Conservation (phyloP, 805 yeast genomes). For the Schwanniomyces polymorphus region DNA sequence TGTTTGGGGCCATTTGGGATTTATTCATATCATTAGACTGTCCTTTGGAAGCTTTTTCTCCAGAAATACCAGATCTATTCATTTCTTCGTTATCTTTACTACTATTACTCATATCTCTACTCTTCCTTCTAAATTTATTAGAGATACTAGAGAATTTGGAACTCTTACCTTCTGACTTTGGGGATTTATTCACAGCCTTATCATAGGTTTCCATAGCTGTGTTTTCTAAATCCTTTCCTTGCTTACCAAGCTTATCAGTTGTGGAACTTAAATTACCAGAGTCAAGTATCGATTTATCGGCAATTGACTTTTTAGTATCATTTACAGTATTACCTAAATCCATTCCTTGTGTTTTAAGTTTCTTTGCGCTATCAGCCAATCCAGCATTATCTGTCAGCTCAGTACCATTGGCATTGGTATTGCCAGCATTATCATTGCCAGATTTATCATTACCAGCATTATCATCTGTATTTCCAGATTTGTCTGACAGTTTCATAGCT, state of each 20-base stretch:
- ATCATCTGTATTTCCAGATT: too few relatives aligned
- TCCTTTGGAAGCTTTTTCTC: neutral
- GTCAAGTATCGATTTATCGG: neutral
- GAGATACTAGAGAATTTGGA: neutral
- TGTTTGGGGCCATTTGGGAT: neutral
- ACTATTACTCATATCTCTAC: neutral
- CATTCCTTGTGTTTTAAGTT: slow-evolving; percentile 8
- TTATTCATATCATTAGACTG: neutral
- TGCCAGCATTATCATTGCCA: too few relatives aligned
- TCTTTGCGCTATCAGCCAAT: neutral
- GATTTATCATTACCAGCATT: too few relatives aligned
- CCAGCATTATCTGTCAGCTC: neutral
- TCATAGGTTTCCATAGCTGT: slow-evolving; percentile 12
- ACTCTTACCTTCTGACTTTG: neutral
- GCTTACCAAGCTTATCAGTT: neutral
- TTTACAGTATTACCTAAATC: slow-evolving; percentile 12
- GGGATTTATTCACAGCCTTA: slow-evolving; percentile 2
- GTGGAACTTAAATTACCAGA: neutral
- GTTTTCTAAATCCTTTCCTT: slow-evolving; percentile 15
- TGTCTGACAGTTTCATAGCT: neutral
- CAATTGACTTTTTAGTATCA: slow-evolving; percentile 9
- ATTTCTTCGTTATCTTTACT: neutral
- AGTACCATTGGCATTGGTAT: neutral
- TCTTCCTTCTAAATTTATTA: neutral
- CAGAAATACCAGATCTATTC: neutral